These are phyloP conservation scores for Naganishia randhawae DNA, from an alignment of 768 basidiomycete species.

Conservation along the genomic window DNA sequence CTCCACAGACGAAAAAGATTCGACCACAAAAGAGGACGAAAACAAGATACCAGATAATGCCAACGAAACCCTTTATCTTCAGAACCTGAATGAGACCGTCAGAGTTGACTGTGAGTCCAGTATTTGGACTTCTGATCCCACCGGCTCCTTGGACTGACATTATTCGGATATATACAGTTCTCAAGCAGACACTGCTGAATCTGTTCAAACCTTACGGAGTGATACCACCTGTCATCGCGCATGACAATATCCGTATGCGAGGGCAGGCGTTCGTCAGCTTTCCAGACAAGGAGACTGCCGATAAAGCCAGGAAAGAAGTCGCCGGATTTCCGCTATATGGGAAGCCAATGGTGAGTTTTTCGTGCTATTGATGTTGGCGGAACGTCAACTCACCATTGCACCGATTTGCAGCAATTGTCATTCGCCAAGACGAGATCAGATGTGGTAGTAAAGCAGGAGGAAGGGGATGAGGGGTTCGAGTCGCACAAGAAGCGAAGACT, in stretches of 20 bases:
- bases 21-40: slow-evolving; percentile 33
- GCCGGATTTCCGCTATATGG: slow-evolving; percentile 90
- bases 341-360: slow-evolving; percentile 77
- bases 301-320: slow-evolving; percentile 86
- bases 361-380: too few species aligned
- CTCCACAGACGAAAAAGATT: slow-evolving; percentile 21
- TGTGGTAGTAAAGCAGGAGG: slow-evolving; percentile 74
- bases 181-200: slow-evolving; percentile 79
- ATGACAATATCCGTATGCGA: slow-evolving; percentile 90
- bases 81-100: slow-evolving; percentile 88
- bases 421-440: slow-evolving; percentile 87
- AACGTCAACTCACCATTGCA: too few species aligned
- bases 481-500: slow-evolving; percentile 68
- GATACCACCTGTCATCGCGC: slow-evolving; percentile 91
- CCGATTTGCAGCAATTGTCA: slow-evolving; percentile 79
- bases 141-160: not conserved
- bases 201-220: slow-evolving; percentile 92
- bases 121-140: not conserved
- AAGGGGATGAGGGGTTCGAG: slow-evolving; percentile 63
- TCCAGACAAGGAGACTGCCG: slow-evolving; percentile 71
- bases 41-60: slow-evolving; percentile 46
- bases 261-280: slow-evolving; percentile 98
- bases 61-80: slow-evolving; percentile 88
- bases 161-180: slow-evolving; percentile 55
- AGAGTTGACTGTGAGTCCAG: slow-evolving; percentile 47